These are phyloP conservation scores for Metarhizium sp. DNA, from an alignment of 2,329 filamentous ascomycete genomes.

Conservation along the genomic window DNA sequence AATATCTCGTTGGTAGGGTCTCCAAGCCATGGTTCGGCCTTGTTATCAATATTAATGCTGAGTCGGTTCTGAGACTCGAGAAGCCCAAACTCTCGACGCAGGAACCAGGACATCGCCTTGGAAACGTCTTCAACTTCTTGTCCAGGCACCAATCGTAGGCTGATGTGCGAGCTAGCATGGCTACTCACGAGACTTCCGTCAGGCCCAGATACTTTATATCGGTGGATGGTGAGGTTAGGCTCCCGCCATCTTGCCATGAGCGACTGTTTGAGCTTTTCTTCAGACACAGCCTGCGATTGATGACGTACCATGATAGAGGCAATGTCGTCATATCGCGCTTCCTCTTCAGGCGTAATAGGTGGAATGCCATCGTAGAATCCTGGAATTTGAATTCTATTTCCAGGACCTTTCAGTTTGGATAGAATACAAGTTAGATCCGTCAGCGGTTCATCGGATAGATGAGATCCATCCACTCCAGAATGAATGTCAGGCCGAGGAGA, in stretches of 20 bases:
- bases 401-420: slow-evolving; percentile 68
- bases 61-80: slow-evolving; percentile 76
- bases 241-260: slow-evolving; percentile 94
- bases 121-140: slow-evolving; percentile 79
- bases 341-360: slow-evolving; percentile 64
- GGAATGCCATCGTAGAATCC: slow-evolving; percentile 83
- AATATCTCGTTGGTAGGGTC: slow-evolving; percentile 89
- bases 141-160: slow-evolving; percentile 84
- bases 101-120: slow-evolving; percentile 53
- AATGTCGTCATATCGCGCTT: slow-evolving; percentile 76
- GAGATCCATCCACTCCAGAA: slow-evolving; percentile 92
- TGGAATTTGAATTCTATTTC: slow-evolving; percentile 76
- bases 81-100: slow-evolving; percentile 60
- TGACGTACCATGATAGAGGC: slow-evolving; percentile 64
- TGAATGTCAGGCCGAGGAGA: slow-evolving; percentile 83
- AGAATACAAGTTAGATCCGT: slow-evolving; percentile 84
- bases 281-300: slow-evolving; percentile 50
- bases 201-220: slow-evolving; percentile 84
- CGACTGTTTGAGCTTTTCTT: slow-evolving; percentile 66
- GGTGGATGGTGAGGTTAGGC: slow-evolving; percentile 86
- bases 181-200: slow-evolving; percentile 88
- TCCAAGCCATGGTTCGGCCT: slow-evolving; percentile 92
- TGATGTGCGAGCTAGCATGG: slow-evolving; percentile 79
- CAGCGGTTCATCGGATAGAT: slow-evolving; percentile 80
- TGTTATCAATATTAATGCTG: slow-evolving; percentile 77